Base-by-base conservation (phyloP, 768 basidiomycete species). In the Mycena amicta region DNA sequence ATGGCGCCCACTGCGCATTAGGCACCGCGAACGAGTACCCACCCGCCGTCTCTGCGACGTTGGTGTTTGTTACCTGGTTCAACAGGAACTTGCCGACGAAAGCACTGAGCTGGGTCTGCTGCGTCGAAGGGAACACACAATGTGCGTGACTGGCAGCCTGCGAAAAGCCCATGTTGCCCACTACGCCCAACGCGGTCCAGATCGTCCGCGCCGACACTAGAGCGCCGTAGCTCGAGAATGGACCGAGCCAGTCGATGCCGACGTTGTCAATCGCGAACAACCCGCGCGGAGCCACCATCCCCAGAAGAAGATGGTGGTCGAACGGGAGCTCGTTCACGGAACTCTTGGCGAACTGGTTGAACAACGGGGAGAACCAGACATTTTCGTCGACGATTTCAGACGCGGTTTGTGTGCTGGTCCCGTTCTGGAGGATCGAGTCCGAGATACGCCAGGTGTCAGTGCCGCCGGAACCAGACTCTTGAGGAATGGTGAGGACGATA, bases 391-490 rank as follows among this genome's bases (percentile, higher is more conserved):
- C 79, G 63, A 86, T 86, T 67, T 86, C 80, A 4, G 76, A 74
- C 3, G 83, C 83, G 5, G 82, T 82, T 70, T 86, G 85, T 2
- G 80, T 80, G 50, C 61, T 61, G 27, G 71, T 71, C 2, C 83
- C 83, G n/a, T 63, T 66, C 31, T 67, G 62, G 61, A 76, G 68
- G 75, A 82, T 77, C 49, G 65, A 77, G 63, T 80, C 76, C 23
- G 83, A 84, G 56, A 86, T 72, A 41, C 84, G 79, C 85, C 85
- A 86, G 72, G 80, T 82, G n/a, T 78, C 80, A 25, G 76, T 78
- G 5, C 85, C 84, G 49, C 85, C 84, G 13, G 83, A 82, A 12
- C 85, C 85, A 13, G 83, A 85, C 69, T 86, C 84, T 68, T 86
- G 85, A 4, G 83, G 82, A 60, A 86, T 81, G 5, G 83, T 85